phyloP scores from a whole-genome alignment of 2,329 filamentous ascomycete species.

The Ophiostoma montium region DNA sequence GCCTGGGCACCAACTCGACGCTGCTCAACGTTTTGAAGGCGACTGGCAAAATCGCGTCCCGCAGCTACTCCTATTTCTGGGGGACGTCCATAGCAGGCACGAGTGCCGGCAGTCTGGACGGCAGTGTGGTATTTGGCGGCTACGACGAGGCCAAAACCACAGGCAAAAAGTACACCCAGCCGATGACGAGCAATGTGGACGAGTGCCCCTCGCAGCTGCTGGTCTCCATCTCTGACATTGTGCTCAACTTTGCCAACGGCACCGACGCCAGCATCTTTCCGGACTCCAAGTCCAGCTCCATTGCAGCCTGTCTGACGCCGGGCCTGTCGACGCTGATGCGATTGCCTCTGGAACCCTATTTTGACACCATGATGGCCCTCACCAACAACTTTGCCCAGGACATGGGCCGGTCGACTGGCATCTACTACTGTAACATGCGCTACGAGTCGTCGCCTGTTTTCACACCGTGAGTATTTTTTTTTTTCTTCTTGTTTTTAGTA shows the following conservation, averaged over 20 bases:
- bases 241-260: conserved; percentile 21
- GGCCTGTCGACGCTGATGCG: conserved; percentile 13
- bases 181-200: conserved; percentile 11
- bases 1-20: conserved; percentile 20
- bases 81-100: conserved; percentile 8
- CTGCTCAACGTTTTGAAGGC: conserved; percentile 16
- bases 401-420: conserved; percentile 10
- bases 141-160: conserved; percentile 17
- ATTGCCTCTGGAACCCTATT: conserved; percentile 15
- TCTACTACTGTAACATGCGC: conserved; percentile 13
- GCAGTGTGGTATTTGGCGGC: conserved; percentile 19
- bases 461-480: not conserved
- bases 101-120: conserved; percentile 7
- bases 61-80: conserved; percentile 16
- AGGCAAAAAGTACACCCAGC: conserved; percentile 11
- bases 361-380: conserved; percentile 6
- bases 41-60: conserved; percentile 15
- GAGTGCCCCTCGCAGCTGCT: conserved; percentile 18
- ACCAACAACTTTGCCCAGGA: conserved; percentile 1
- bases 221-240: conserved; percentile 18
- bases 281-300: not conserved
- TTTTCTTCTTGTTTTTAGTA: not conserved
- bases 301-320: conserved; percentile 15
- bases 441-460: conserved; percentile 8
- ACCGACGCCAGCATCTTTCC: conserved; percentile 19